These are phyloP conservation scores for Angomonas ambiguus DNA, from an alignment of 208 protist species.

Conservation along the genomic window DNA sequence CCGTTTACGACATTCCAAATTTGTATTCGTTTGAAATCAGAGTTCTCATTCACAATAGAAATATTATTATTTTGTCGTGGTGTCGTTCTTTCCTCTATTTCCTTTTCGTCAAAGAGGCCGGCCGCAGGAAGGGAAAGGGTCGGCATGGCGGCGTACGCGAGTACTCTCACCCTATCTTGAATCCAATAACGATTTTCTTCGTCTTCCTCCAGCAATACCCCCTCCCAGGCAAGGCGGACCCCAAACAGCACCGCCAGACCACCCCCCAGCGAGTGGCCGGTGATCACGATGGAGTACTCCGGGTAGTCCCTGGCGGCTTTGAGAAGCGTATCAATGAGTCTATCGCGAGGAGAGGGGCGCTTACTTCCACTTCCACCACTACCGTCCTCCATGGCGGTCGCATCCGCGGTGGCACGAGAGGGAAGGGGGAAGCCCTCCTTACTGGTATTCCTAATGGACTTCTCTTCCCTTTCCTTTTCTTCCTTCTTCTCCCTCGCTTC, in stretches of 20 bases:
- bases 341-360: constrained; percentile 15
- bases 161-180: constrained; percentile 36
- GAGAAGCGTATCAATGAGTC: constrained; percentile 36
- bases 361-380: background rate
- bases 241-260: constrained; percentile 57
- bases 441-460: background rate
- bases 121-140: constrained; percentile 47
- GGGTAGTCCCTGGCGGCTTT: constrained; percentile 27
- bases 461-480: background rate
- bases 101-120: constrained; percentile 25
- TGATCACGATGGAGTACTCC: constrained; percentile 54
- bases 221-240: constrained; percentile 21
- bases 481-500: background rate
- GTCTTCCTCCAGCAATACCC: constrained; percentile 15
- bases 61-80: background rate
- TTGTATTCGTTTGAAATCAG: constrained; percentile 16
- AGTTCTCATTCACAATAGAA: background rate
- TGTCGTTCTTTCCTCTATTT: background rate
- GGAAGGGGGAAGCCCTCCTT: background rate
- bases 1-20: constrained; percentile 55
- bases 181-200: constrained; percentile 15
- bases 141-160: constrained; percentile 60
- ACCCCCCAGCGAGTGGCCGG: constrained; percentile 70
- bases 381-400: background rate
- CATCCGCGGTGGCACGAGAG: background rate